Percentiles rank a stretch among this genome's conserved stretches.
Evolutionary conservation across 352 stramenopile genomes (phyloP).

Genomic region (Globisporangium megalacanthum): DNA sequence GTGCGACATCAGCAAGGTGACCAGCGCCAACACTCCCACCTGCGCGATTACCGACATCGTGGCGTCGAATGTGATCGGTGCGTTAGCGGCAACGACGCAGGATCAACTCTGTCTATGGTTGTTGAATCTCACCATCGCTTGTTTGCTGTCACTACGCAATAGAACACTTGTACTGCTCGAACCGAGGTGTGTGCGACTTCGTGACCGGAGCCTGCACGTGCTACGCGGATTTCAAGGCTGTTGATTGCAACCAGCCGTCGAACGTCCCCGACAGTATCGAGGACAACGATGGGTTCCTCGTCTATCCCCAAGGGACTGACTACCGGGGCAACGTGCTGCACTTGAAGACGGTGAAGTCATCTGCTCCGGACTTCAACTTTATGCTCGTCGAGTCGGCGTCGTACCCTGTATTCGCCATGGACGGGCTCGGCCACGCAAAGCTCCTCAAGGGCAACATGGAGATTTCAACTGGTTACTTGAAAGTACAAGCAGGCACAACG

Average conservation of each 20-base stretch:
- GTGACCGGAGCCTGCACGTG: slow-evolving; percentile 57
- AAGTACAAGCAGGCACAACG: slow-evolving; percentile 29
- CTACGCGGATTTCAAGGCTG: slow-evolving; percentile 68
- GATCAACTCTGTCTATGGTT: not conserved
- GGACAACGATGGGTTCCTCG: slow-evolving; percentile 65
- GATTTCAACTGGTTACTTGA: slow-evolving; percentile 47
- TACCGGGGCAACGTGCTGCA: slow-evolving; percentile 62
- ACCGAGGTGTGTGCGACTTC: slow-evolving; percentile 78
- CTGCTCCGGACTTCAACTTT: slow-evolving; percentile 58
- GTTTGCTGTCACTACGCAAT: not conserved
- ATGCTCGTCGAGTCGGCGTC: slow-evolving; percentile 46
- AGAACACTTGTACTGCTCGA: slow-evolving; percentile 80
- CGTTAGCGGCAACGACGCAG: slow-evolving; percentile 2
- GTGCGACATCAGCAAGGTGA: slow-evolving; percentile 62
- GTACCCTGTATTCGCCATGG: slow-evolving; percentile 45
- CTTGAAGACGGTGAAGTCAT: slow-evolving; percentile 49
- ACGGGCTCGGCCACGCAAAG: slow-evolving; percentile 44
- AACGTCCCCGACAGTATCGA: slow-evolving; percentile 63
- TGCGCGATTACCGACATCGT: slow-evolving; percentile 67
- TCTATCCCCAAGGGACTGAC: slow-evolving; percentile 43
- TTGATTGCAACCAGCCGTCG: slow-evolving; percentile 64
- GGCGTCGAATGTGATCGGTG: slow-evolving; percentile 47
- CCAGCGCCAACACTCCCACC: slow-evolving; percentile 31
- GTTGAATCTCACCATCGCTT: slow-evolving; percentile 1
- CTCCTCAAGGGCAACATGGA: slow-evolving; percentile 41